Base-by-base conservation (phyloP, 2,329 filamentous ascomycete genomes). In the Nemania diffusa region DNA sequence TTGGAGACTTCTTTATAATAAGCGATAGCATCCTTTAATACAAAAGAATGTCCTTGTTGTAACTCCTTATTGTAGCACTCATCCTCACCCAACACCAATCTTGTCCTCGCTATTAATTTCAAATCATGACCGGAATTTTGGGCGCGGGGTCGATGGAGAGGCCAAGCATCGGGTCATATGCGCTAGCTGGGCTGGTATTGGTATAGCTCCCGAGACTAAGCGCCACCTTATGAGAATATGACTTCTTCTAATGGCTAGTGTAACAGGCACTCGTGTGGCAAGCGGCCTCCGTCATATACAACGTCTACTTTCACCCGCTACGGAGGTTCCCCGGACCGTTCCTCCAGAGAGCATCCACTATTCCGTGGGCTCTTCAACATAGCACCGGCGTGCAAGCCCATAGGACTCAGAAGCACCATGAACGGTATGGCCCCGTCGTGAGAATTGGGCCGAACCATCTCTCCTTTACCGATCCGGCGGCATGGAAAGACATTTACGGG, bases 401-500 rank as follows among this genome's bases (percentile, higher is more conserved):
- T n/a, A 46, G 44, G 6, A 75, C 74, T 0, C 73, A 75, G 58
- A 68, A 68, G 42, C 65, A 75, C 24, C 75, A 77, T 34, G 67
- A 69, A 4, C 44, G 46, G n/a, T 71, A 72, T 52, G 71, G 71
- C n/a, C 61, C 68, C 1, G 71, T 71, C 22, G 71, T 72, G 42
- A 67, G 71, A 24, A 70, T 70, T 29, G 68, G 65, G 13, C 75
- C 76, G 5, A 67, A 72, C 26, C 76, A 78, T 57, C 72, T 78
- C 24, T 78, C 77, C 4, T 78, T 77, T 65, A 73, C 75, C 2
- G 73, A 76, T 51, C 57, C 67, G 4, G 68, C 60, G 44, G 78
- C 77, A 27, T 77, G 74, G 72, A 78, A 76, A 56, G 77, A 79
- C 29, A 79, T 79, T 57, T 79, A 79, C 48, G 76, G 77, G 5